Base-by-base conservation (phyloP, 2,329 filamentous ascomycete genomes). In the Aspergillus candidus region DNA sequence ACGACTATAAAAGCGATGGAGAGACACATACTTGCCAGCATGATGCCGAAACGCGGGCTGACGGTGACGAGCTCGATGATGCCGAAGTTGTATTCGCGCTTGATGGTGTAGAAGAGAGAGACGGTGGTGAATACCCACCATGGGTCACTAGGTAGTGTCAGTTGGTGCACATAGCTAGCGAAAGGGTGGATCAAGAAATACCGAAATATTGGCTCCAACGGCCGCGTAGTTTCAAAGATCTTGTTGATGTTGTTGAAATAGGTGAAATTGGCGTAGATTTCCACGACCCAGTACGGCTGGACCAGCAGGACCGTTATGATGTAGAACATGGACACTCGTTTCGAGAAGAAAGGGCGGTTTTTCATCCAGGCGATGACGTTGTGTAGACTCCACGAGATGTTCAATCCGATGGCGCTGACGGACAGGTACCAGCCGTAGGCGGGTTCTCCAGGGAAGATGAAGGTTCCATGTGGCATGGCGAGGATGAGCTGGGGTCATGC, bases 321-420 rank as follows among this genome's bases (percentile, higher is more conserved):
- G 55, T 82, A 84, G 43, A 82, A 60, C 8, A 67, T 56, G 37
- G 73, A 79, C 27, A 72, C 71, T 6, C 67, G 63, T 27, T 63
- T 69, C 3, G 69, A 69, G 6, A 83, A 65, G 53, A 83, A 82
- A 0, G 80, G 80, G 41, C 73, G 75, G 49, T 77, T 80, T 62
- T 84, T 84, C 62, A 84, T 75, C 81, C 80, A 84, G 1, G 80
- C 74, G 47, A 84, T 79, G 47, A 84, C 71, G 50, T 84, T 84
- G 60, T 84, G 81, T 7, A 84, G 62, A 11, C 70, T 73, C 77
- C 79, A 83, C 3, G 78, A 82, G n/a, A 73, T 65, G 50, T 82
- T 81, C 17, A 84, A 72, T 13, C 78, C 72, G 6, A 83, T 75
- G 6, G 77, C 80, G 2, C 77, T 79, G 17, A 72, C 67, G 2